Percentiles rank a stretch among this genome's conserved stretches.
Evolutionary conservation across 352 stramenopile species (phyloP).

Genomic region (Elongisporangium undulatum): DNA sequence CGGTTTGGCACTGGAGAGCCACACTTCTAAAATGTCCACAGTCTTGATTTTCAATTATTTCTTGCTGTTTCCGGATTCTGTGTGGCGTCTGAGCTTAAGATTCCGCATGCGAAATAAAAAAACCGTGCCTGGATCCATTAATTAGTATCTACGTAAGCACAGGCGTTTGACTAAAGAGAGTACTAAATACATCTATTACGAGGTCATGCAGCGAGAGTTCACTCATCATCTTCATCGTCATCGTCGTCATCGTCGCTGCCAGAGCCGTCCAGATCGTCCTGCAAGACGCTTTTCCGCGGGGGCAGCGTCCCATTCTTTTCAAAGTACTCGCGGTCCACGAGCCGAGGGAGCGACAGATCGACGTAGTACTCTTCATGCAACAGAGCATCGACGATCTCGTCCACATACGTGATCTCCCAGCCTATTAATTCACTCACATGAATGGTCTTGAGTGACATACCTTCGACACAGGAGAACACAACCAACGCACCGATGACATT

Average conservation of each 20-base stretch:
- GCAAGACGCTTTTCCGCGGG: conserved; percentile 59
- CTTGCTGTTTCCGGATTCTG: not conserved
- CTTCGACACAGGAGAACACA: not conserved
- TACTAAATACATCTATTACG: not conserved
- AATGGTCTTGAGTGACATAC: not conserved
- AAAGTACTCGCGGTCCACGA: conserved; percentile 86
- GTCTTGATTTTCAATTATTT: not conserved
- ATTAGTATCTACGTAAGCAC: not conserved
- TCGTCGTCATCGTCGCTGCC: conserved; percentile 13
- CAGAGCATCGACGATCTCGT: conserved; percentile 95
- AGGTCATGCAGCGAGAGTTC: not conserved
- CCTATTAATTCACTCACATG: conserved; percentile 18
- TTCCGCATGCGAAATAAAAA: too few species aligned
- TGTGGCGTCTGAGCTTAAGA: too few species aligned
- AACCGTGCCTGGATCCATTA: too few species aligned
- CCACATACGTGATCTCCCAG: conserved; percentile 94
- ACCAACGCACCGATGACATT: conserved; percentile 51
- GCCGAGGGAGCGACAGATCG: conserved; percentile 92
- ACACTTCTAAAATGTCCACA: not conserved
- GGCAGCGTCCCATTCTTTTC: conserved; percentile 70
- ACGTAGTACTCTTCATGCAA: conserved; percentile 91
- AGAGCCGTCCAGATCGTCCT: conserved; percentile 62
- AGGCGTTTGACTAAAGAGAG: not conserved
- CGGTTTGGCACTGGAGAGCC: not conserved
- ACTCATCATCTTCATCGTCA: conserved; percentile 12